Percentiles rank a stretch among this genome's conserved stretches.
Conservation (phyloP, 768 basidiomycete species). For the Chiua virens region DNA sequence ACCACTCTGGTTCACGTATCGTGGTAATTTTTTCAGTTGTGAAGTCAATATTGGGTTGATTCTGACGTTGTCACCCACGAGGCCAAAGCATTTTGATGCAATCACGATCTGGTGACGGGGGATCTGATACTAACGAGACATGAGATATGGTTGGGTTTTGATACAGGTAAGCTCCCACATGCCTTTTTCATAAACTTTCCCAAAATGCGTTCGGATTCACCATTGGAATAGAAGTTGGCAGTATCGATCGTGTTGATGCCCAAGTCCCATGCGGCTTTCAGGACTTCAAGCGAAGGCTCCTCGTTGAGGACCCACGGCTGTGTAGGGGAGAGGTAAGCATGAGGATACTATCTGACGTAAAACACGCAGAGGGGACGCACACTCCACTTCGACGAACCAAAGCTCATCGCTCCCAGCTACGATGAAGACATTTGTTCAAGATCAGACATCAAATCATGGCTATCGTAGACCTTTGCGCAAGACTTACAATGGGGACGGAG, state of each 20-base stretch:
- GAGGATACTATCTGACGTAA: too few species aligned
- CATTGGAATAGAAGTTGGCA: constrained; percentile 37
- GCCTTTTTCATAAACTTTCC: constrained; percentile 37
- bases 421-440: constrained; percentile 37
- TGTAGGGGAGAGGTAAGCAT: neutral
- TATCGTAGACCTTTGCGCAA: neutral
- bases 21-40: constrained; percentile 2
- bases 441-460: constrained; percentile 45
- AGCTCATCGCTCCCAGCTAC: constrained; percentile 30
- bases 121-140: constrained; percentile 25
- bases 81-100: constrained; percentile 26
- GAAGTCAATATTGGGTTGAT: neutral
- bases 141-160: neutral
- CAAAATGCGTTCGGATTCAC: constrained; percentile 38
- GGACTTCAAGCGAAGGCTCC: constrained; percentile 30
- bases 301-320: constrained; percentile 30
- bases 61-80: constrained; percentile 10
- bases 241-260: constrained; percentile 44
- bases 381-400: constrained; percentile 27
- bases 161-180: too few species aligned
- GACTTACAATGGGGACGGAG: constrained; percentile 34
- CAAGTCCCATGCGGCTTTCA: constrained; percentile 40
- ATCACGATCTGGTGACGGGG: constrained; percentile 35
- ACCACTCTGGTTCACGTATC: constrained; percentile 34
- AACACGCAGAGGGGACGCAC: too few species aligned